These are phyloP conservation scores for Botrytis hyacinthi DNA, from an alignment of 2,329 filamentous ascomycete genomes.

Conservation along the genomic window DNA sequence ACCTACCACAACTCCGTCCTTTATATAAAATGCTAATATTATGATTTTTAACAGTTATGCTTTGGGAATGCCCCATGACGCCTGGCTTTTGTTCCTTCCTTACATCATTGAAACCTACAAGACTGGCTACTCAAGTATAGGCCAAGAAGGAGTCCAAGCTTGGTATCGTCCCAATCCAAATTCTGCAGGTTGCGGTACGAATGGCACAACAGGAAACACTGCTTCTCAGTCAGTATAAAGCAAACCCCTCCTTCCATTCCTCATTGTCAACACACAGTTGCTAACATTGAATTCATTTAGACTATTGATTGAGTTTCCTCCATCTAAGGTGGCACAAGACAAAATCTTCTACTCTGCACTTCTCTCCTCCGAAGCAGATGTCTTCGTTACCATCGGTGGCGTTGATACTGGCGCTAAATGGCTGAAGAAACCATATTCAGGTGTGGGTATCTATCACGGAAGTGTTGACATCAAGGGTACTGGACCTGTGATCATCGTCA, in stretches of 20 bases:
- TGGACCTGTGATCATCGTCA: background rate
- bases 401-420: background rate
- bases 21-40: background rate
- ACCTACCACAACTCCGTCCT: background rate
- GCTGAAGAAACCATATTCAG: background rate
- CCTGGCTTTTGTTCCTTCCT: conserved; percentile 40
- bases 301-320: conserved; percentile 3
- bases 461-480: background rate
- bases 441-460: conserved; percentile 8
- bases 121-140: background rate
- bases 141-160: background rate
- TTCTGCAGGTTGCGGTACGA: background rate
- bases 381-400: background rate
- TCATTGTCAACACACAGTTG: background rate
- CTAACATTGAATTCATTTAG: background rate
- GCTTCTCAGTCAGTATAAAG: conserved; percentile 6
- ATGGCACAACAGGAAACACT: background rate
- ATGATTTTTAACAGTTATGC: background rate
- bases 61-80: conserved; percentile 45
- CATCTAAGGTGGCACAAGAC: background rate
- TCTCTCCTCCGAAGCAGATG: background rate
- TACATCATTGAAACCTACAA: conserved; percentile 7
- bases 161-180: conserved; percentile 13
- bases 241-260: background rate
- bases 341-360: conserved; percentile 10